Conservation (phyloP, 331 rosid genomes). For the Pyracantha coccinea region DNA sequence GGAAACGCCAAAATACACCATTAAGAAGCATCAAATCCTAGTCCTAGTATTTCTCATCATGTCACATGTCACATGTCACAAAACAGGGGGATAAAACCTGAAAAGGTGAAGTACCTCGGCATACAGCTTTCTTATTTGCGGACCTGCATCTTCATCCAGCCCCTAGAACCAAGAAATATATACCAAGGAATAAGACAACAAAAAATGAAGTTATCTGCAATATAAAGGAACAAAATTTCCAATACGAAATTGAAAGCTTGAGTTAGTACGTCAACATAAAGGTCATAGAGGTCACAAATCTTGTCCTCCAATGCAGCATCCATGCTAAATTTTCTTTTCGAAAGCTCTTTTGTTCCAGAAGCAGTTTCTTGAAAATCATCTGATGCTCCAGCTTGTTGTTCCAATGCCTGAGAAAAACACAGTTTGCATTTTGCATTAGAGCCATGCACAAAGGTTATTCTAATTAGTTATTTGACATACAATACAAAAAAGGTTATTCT, state of each 20-base stretch:
- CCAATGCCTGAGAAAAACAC: conserved; percentile 33
- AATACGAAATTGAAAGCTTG: conserved; percentile 15
- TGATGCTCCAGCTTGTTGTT: conserved; percentile 55
- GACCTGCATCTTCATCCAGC: conserved; percentile 88
- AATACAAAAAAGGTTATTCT: background rate
- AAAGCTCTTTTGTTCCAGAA: conserved; percentile 53
- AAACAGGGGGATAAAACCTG: background rate
- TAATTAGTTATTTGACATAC: background rate
- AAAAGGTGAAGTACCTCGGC: conserved; percentile 59
- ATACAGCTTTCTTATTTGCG: conserved; percentile 86
- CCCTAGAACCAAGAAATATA: conserved; percentile 55
- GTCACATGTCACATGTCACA: conserved; percentile 11
- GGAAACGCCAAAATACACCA: background rate
- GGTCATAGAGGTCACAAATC: conserved; percentile 98
- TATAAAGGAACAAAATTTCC: conserved; percentile 6
- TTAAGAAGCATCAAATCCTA: background rate
- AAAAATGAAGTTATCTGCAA: conserved; percentile 4
- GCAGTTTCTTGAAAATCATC: conserved; percentile 57
- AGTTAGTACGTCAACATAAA: conserved; percentile 78
- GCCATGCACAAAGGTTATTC: background rate
- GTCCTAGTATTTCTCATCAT: background rate
- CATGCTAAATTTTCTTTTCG: conserved; percentile 58
- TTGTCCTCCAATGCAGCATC: conserved; percentile 84
- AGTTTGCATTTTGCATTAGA: conserved; percentile 23
- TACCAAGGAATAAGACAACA: conserved; percentile 13